Percentiles rank a stretch among this genome's conserved stretches.
These are phyloP conservation scores for Suillus weaverae DNA, from an alignment of 768 basidiomycete genomes.

Conservation along the genomic window DNA sequence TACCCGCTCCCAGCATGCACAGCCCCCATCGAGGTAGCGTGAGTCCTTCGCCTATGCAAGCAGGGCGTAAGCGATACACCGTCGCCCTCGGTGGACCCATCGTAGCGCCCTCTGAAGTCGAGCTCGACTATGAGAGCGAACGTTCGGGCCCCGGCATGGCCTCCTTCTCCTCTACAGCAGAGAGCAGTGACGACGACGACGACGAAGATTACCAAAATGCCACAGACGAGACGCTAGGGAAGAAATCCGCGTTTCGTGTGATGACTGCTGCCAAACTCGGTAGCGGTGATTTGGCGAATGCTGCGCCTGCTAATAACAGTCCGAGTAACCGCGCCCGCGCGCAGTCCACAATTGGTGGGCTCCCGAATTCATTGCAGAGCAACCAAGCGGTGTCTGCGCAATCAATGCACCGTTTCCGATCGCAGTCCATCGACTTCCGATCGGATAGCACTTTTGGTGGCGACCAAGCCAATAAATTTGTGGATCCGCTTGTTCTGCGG, in stretches of 20 bases:
- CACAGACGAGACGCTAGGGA: slow-evolving; percentile 59
- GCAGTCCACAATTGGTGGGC: slow-evolving; percentile 55
- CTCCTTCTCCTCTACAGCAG: slow-evolving; percentile 42
- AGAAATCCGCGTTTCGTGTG: slow-evolving; percentile 34
- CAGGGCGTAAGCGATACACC: slow-evolving; percentile 71
- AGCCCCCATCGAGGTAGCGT: slow-evolving; percentile 52
- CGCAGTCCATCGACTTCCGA: slow-evolving; percentile 39
- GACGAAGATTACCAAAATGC: slow-evolving; percentile 32
- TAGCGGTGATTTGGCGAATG: slow-evolving; percentile 25
- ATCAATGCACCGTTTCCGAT: slow-evolving; percentile 32
- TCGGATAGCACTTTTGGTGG: slow-evolving; percentile 17
- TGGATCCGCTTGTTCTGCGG: slow-evolving; percentile 74
- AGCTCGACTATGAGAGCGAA: slow-evolving; percentile 32
- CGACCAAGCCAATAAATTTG: slow-evolving; percentile 48
- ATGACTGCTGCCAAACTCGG: slow-evolving; percentile 36
- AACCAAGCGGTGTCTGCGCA: slow-evolving; percentile 24
- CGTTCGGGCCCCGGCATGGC: slow-evolving; percentile 38
- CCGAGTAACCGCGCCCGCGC: slow-evolving; percentile 44
- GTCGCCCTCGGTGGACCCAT: slow-evolving; percentile 81
- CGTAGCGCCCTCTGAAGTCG: slow-evolving; percentile 36
- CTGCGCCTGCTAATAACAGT: slow-evolving; percentile 16
- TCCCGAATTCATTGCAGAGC: slow-evolving; percentile 28
- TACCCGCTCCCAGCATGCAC: slow-evolving; percentile 44
- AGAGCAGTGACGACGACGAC: slow-evolving; percentile 29
- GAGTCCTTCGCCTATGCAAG: slow-evolving; percentile 63